Conservation (phyloP, 2,329 filamentous ascomycete genomes). For the Aureobasidium leucospermi region DNA sequence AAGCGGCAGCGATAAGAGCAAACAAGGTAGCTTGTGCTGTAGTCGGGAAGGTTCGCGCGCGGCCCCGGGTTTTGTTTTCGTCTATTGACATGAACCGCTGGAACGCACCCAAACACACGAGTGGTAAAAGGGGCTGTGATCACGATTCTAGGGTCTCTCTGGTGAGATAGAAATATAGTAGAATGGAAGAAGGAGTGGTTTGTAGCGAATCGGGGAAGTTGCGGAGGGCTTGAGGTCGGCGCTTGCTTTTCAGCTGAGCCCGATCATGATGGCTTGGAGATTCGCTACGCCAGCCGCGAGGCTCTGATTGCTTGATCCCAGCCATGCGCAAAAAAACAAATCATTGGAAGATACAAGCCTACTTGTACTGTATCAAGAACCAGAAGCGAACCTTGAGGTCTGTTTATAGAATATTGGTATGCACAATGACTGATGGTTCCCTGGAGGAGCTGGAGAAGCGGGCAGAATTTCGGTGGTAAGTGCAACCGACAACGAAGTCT, state of each 20-base stretch:
- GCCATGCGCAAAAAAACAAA: not conserved
- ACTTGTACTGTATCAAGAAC: not conserved
- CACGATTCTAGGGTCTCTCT: not conserved
- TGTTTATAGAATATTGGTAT: not conserved
- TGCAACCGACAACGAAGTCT: not conserved
- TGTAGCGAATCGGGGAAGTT: not conserved
- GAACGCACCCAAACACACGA: not conserved
- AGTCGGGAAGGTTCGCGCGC: not conserved
- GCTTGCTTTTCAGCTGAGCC: not conserved
- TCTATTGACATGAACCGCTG: constrained; percentile 1
- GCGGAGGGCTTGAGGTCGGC: not conserved
- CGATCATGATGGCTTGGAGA: not conserved
- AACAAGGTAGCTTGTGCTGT: not conserved
- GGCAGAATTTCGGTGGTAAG: not conserved
- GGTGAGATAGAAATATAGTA: not conserved
- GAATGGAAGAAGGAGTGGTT: too few relatives aligned
- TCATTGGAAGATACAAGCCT: not conserved
- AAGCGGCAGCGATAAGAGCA: not conserved
- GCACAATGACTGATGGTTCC: not conserved
- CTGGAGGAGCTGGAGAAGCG: not conserved
- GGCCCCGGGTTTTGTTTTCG: not conserved
- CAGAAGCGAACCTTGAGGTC: not conserved
- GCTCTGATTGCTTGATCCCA: not conserved
- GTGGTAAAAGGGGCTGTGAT: not conserved
- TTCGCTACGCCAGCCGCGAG: not conserved